Evolutionary conservation across 106 monocot species (phyloP).

Genomic region (Dendrobium nobile): DNA sequence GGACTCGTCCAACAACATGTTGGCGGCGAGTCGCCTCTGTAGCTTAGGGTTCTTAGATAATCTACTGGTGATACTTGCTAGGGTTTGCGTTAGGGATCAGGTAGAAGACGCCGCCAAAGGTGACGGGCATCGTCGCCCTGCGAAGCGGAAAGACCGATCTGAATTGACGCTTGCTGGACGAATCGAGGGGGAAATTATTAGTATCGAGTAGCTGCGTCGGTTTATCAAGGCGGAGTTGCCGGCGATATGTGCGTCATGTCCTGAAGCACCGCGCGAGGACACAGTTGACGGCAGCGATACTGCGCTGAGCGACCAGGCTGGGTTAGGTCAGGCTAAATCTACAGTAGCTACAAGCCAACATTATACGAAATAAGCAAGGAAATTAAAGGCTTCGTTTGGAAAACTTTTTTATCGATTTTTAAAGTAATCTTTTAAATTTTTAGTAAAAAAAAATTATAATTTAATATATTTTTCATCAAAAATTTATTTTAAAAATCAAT

Average conservation of each 20-base stretch:
- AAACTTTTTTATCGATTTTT: too few relatives aligned
- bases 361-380: too few relatives aligned
- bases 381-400: too few relatives aligned
- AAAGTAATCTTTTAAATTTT: too few relatives aligned
- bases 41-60: neutral
- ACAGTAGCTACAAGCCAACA: too few relatives aligned
- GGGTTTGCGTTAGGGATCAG: neutral
- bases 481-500: too few relatives aligned
- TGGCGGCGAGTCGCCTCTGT: neutral
- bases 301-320: neutral
- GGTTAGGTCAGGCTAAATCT: neutral
- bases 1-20: constrained; percentile 49
- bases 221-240: neutral
- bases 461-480: too few relatives aligned
- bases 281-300: neutral
- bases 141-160: neutral
- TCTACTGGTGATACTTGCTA: neutral
- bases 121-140: neutral
- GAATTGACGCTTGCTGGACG: neutral
- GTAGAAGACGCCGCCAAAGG: neutral
- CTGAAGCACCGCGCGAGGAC: neutral
- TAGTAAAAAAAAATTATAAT: too few relatives aligned
- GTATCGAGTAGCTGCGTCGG: neutral
- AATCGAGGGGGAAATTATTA: neutral
- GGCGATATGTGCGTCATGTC: neutral